These are phyloP conservation scores for Wickerhamomyces queroliae DNA, from an alignment of 805 yeast species.

Conservation along the genomic window DNA sequence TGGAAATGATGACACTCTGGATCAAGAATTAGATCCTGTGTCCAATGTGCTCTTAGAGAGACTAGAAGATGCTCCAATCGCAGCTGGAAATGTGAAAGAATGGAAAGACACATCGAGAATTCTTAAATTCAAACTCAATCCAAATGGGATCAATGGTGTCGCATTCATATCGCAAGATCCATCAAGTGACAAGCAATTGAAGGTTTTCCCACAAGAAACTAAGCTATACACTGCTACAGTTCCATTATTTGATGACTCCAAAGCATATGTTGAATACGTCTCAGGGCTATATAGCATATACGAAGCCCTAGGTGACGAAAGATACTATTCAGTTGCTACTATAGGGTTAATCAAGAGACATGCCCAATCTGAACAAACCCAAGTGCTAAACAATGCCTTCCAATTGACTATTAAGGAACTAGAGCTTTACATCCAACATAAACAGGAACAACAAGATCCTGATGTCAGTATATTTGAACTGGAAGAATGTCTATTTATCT, in stretches of 20 bases:
- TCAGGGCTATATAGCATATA: constrained; percentile 46
- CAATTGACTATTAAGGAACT: constrained; percentile 27
- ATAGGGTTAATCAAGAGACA: constrained; percentile 31
- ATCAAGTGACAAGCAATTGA: constrained; percentile 18
- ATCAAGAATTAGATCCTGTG: constrained; percentile 20
- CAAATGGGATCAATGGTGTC: constrained; percentile 32
- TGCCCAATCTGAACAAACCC: constrained; percentile 28
- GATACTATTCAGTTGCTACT: constrained; percentile 33
- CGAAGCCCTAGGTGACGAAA: constrained; percentile 42
- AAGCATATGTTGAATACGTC: constrained; percentile 40
- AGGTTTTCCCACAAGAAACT: constrained; percentile 32
- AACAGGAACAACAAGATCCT: constrained; percentile 24
- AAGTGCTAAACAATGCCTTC: constrained; percentile 30
- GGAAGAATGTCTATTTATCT: constrained; percentile 42
- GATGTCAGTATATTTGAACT: constrained; percentile 28
- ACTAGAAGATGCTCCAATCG: constrained; percentile 29
- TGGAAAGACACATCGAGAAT: constrained; percentile 30
- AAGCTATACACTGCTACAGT: constrained; percentile 35
- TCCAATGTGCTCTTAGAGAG: constrained; percentile 24
- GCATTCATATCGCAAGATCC: constrained; percentile 30
- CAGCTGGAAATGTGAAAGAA: constrained; percentile 23
- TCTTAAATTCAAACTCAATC: constrained; percentile 43
- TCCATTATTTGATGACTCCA: constrained; percentile 34
- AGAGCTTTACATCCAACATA: constrained; percentile 25
- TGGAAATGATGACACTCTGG: constrained; percentile 16